phyloP scores from a whole-genome alignment of 73 alveolate genomes.

The Diophrys appendiculata region DNA sequence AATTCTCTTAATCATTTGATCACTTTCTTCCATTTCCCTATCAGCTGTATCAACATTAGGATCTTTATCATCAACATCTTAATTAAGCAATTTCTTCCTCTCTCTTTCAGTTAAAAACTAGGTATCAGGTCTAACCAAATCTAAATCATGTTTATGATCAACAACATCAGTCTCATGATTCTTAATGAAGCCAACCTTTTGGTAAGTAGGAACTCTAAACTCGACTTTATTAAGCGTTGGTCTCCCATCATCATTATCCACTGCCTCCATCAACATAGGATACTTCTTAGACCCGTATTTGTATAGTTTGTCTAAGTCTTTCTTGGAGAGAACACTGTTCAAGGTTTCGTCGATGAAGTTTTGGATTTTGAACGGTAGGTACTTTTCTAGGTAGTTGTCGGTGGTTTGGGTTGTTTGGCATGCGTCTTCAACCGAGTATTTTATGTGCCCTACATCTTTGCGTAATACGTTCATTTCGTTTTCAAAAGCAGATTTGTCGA shows the following conservation, averaged over 20 bases:
- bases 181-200: neutral
- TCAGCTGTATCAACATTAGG: neutral
- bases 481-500: conserved; percentile 11
- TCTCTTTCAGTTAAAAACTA: neutral
- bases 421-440: conserved; percentile 15
- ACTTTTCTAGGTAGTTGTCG: conserved; percentile 61
- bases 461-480: conserved; percentile 5
- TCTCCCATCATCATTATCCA: conserved; percentile 33
- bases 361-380: conserved; percentile 58
- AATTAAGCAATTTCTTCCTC: neutral
- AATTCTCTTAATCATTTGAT: neutral
- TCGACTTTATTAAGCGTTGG: conserved; percentile 30
- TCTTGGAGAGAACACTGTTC: conserved; percentile 14
- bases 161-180: neutral
- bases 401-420: conserved; percentile 27
- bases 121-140: neutral
- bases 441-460: conserved; percentile 15
- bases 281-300: conserved; percentile 5
- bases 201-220: neutral
- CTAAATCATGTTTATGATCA: neutral
- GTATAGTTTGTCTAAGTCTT: neutral
- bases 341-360: conserved; percentile 38
- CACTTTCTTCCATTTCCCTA: neutral
- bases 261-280: neutral
- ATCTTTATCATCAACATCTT: neutral